Evolutionary conservation across 306 rosid genomes (phyloP).

Genomic region (Rosa multiflora): DNA sequence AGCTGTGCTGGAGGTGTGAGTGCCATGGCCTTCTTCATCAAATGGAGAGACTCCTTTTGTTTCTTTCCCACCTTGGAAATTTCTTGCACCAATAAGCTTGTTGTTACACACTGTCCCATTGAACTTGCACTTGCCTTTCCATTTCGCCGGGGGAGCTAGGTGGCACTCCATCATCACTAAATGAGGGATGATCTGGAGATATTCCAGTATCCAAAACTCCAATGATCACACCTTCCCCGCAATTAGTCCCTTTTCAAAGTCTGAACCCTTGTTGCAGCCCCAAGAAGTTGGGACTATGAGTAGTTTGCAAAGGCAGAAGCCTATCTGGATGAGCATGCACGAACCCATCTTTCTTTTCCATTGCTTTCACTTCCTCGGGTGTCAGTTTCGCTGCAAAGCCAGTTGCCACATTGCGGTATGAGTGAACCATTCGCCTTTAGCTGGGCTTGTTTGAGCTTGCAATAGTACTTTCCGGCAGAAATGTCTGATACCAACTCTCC

Average conservation of each 20-base stretch:
- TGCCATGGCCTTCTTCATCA: slow-evolving; percentile 62
- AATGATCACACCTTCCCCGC: slow-evolving; percentile 63
- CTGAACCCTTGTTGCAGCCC: slow-evolving; percentile 51
- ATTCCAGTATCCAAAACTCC: slow-evolving; percentile 73
- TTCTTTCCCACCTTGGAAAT: slow-evolving; percentile 15
- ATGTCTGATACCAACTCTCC: slow-evolving; percentile 49
- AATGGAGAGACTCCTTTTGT: slow-evolving; percentile 33
- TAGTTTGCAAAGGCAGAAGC: slow-evolving; percentile 48
- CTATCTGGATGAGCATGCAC: slow-evolving; percentile 41
- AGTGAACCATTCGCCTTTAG: slow-evolving; percentile 31
- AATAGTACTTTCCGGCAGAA: slow-evolving; percentile 38
- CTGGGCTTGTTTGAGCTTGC: slow-evolving; percentile 23
- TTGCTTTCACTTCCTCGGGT: slow-evolving; percentile 37
- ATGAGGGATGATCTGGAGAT: slow-evolving; percentile 58
- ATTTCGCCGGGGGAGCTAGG: slow-evolving; percentile 59
- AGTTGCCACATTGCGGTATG: slow-evolving; percentile 38
- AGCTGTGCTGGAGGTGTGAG: slow-evolving; percentile 68
- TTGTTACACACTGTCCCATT: slow-evolving; percentile 38
- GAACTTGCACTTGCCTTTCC: slow-evolving; percentile 62
- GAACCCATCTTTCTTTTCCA: slow-evolving; percentile 52
- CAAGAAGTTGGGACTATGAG: slow-evolving; percentile 57
- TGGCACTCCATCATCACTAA: slow-evolving; percentile 54
- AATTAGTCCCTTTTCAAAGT: slow-evolving; percentile 54
- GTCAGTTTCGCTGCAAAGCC: slow-evolving; percentile 42
- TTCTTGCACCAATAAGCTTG: slow-evolving; percentile 69